Percentiles rank a stretch among this genome's conserved stretches.
Evolutionary conservation across 2,329 filamentous ascomycete genomes (phyloP).

Genomic region (Calonectria crousiana): DNA sequence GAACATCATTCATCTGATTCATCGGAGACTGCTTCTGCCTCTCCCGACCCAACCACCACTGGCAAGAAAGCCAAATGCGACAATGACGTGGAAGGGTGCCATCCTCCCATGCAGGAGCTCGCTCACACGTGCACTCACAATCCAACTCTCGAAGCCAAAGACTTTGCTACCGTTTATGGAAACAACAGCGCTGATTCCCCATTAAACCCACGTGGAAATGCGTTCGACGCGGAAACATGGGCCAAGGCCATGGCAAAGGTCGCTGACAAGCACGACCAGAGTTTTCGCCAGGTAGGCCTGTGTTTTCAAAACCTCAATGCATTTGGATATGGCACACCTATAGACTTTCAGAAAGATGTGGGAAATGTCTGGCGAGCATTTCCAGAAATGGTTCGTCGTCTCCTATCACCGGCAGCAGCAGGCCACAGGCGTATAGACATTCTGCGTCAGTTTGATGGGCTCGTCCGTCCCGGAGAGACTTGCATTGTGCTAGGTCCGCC

Average conservation of each 20-base stretch:
- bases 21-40: neutral
- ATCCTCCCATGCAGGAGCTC: neutral
- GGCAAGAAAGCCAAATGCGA: too few species aligned
- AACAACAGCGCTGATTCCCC: slow-evolving; percentile 3
- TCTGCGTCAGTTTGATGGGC: neutral
- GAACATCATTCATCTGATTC: too few species aligned
- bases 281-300: slow-evolving; percentile 10
- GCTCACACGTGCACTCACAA: neutral
- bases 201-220: neutral
- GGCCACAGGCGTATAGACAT: slow-evolving; percentile 10
- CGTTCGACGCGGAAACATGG: slow-evolving; percentile 5
- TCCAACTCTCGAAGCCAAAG: neutral
- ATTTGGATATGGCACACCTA: slow-evolving; percentile 15
- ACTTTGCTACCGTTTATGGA: neutral
- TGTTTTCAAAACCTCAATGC: slow-evolving; percentile 20
- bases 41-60: too few species aligned
- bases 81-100: neutral
- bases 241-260: neutral
- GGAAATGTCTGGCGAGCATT: slow-evolving; percentile 13
- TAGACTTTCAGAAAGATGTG: slow-evolving; percentile 18
- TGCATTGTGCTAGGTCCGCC: slow-evolving; percentile 11
- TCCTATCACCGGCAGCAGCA: neutral
- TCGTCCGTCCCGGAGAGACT: slow-evolving; percentile 17
- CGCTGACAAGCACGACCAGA: neutral
- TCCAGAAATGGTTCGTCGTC: slow-evolving; percentile 1